phyloP scores from a whole-genome alignment of 345 rosid genomes.

The Gossypium turneri region DNA sequence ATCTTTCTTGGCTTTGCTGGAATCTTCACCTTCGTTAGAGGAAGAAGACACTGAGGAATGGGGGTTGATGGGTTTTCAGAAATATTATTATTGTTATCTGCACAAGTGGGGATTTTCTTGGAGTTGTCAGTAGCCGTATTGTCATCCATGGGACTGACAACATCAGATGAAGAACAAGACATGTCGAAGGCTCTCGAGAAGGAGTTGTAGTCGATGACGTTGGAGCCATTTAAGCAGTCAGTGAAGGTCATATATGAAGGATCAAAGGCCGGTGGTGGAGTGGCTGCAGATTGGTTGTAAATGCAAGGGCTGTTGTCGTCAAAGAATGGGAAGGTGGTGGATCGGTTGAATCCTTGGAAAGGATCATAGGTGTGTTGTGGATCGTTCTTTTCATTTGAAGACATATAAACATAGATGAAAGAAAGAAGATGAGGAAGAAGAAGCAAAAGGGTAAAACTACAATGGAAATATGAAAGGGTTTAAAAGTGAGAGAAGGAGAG shows the following conservation, averaged over 20 bases:
- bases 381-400: constrained; percentile 31
- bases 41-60: constrained; percentile 35
- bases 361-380: constrained; percentile 27
- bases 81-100: neutral
- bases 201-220: constrained; percentile 24
- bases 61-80: constrained; percentile 30
- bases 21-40: constrained; percentile 33
- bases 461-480: neutral
- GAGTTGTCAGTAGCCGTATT: neutral
- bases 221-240: constrained; percentile 33
- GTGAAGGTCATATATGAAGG: constrained; percentile 35
- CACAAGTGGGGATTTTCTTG: constrained; percentile 2
- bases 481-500: neutral
- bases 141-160: constrained; percentile 21
- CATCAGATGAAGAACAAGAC: constrained; percentile 42
- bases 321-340: constrained; percentile 17
- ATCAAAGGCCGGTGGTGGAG: constrained; percentile 4
- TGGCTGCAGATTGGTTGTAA: constrained; percentile 8
- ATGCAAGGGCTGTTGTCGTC: constrained; percentile 21
- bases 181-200: constrained; percentile 33
- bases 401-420: neutral
- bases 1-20: constrained; percentile 28
- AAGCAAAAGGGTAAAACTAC: neutral
- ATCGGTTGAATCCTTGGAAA: constrained; percentile 22
- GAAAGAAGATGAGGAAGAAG: neutral